These are phyloP conservation scores for Aurantiochytrium sp. DNA, from an alignment of 108 stramenopile genomes.

Conservation along the genomic window DNA sequence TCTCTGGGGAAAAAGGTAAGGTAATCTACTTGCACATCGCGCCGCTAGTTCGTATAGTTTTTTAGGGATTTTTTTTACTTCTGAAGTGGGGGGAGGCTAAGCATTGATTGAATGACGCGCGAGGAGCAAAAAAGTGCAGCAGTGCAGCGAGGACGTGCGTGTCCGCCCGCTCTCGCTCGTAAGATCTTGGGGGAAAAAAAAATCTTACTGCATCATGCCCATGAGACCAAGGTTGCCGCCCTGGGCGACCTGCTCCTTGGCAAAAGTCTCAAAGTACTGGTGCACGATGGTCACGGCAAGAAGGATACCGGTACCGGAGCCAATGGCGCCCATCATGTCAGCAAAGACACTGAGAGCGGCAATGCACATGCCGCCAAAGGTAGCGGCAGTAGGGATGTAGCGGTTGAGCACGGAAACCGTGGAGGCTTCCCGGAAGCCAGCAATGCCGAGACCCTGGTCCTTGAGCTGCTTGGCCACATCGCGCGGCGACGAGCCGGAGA, in stretches of 20 bases:
- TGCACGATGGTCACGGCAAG: constrained; percentile 97
- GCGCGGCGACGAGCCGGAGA: constrained; percentile 85
- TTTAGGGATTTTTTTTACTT: no score
- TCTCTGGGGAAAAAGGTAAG: no score
- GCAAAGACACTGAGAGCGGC: constrained; percentile 92
- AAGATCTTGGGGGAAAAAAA: no score
- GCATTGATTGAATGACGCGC: no score
- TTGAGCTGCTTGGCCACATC: constrained; percentile 98
- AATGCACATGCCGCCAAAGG: constrained; percentile 99
- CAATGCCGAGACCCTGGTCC: constrained; percentile 67
- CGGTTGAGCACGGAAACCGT: constrained; percentile 77
- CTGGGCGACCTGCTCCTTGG: constrained; percentile 65
- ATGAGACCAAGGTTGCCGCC: not conserved
- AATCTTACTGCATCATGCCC: constrained; percentile 1
- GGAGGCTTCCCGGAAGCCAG: constrained; percentile 77
- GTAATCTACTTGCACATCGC: no score
- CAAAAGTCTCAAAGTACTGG: constrained; percentile 87
- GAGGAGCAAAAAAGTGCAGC: no score
- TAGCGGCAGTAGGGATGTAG: constrained; percentile 96
- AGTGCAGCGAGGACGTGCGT: no score
- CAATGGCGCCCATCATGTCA: constrained; percentile 96
- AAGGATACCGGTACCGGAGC: constrained; percentile 94
- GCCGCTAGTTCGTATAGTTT: no score
- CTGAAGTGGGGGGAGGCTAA: no score
- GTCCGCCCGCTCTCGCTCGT: no score